A percentile compares a stretch with the other conserved stretches of the same genome.
Conservation (phyloP, 2,329 filamentous ascomycete species). For the Aspergillus eucalypticola region DNA sequence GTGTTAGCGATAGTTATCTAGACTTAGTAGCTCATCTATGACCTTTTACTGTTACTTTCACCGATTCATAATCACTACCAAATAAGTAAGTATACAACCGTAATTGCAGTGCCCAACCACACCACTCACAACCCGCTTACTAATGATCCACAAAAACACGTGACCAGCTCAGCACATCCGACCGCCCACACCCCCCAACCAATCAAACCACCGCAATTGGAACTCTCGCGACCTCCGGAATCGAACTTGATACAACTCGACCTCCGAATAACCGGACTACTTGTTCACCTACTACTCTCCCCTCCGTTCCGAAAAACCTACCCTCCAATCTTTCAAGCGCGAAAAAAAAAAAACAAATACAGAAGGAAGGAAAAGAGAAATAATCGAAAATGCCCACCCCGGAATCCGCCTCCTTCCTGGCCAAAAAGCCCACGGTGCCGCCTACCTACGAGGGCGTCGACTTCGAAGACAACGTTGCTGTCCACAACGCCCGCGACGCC, state of each 20-base stretch:
- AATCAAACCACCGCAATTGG: conserved; percentile 32
- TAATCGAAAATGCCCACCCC: conserved; percentile 67
- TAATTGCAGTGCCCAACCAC: not conserved
- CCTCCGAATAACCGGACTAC: too few species aligned
- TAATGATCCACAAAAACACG: not conserved
- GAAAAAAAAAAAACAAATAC: too few species aligned
- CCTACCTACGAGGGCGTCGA: conserved; percentile 68
- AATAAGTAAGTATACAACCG: too few species aligned
- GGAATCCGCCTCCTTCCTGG: conserved; percentile 64
- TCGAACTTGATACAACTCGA: conserved; percentile 12
- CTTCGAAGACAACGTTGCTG: conserved; percentile 63
- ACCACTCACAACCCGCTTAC: not conserved
- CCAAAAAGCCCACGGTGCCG: conserved; percentile 65
- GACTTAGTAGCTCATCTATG: not conserved
- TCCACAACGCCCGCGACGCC: conserved; percentile 65
- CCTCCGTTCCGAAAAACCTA: too few species aligned
- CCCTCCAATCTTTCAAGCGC: too few species aligned
- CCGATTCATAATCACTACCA: too few species aligned
- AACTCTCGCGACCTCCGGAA: conserved; percentile 10
- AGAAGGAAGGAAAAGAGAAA: too few species aligned
- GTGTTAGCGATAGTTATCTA: not conserved
- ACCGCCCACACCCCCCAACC: conserved; percentile 27
- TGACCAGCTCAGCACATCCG: not conserved
- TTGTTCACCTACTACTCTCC: too few species aligned
- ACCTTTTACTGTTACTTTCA: not conserved